Evolutionary conservation across 257 asterid species (phyloP).

Genomic region (Phtheirospermum japonicum): DNA sequence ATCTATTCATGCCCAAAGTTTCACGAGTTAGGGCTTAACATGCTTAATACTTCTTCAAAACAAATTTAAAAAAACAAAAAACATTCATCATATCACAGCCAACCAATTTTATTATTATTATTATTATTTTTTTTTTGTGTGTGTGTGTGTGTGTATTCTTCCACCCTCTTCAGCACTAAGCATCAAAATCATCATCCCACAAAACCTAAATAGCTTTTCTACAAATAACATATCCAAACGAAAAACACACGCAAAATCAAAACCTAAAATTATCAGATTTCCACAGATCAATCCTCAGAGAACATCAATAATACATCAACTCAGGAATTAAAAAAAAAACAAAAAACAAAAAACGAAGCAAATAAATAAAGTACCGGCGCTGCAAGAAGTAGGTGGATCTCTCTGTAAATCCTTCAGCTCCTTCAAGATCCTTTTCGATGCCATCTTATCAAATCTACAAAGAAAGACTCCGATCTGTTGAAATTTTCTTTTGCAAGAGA

Average conservation of each 20-base stretch:
- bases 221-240: not conserved
- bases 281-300: constrained; percentile 15
- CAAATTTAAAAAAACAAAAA: too few relatives aligned
- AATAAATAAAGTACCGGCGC: constrained; percentile 44
- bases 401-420: constrained; percentile 74
- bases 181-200: not conserved
- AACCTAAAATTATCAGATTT: not conserved
- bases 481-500: not conserved
- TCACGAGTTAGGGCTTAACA: not conserved
- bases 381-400: constrained; percentile 77
- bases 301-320: not conserved
- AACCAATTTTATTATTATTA: too few relatives aligned
- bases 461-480: constrained; percentile 26
- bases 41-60: not conserved
- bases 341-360: not conserved
- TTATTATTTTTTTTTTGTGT: not conserved
- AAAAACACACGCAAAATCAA: not conserved
- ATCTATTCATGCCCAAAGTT: not conserved
- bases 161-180: not conserved
- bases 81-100: not conserved
- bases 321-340: not conserved
- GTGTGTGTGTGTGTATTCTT: too few relatives aligned
- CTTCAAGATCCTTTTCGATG: constrained; percentile 75
- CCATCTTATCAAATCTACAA: constrained; percentile 43
- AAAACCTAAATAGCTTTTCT: not conserved